Percentiles rank a stretch among this genome's conserved stretches.
These are phyloP conservation scores for Cardamine resedifolia DNA, from an alignment of 345 rosid species.

Conservation along the genomic window DNA sequence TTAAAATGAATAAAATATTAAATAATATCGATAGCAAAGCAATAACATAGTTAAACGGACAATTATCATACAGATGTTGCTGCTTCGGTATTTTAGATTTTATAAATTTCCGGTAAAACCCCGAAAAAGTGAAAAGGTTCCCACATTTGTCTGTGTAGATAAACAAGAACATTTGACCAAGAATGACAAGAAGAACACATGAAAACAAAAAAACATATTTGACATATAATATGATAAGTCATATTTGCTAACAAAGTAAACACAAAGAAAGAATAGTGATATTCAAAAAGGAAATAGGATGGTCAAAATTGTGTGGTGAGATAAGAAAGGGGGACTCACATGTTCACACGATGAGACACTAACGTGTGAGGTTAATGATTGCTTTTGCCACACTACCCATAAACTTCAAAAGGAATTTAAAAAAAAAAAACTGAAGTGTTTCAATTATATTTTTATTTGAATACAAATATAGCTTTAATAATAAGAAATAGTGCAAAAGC, in stretches of 20 bases:
- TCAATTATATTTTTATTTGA: slow-evolving; percentile 8
- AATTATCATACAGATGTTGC: background rate
- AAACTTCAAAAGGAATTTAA: slow-evolving; percentile 14
- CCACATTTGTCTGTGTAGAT: slow-evolving; percentile 18
- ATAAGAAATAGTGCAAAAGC: slow-evolving; percentile 31
- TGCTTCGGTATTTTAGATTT: background rate
- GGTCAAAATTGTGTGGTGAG: slow-evolving; percentile 41
- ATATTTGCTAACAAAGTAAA: background rate
- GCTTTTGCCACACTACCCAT: slow-evolving; percentile 34
- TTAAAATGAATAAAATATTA: background rate
- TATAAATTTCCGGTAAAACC: slow-evolving; percentile 15
- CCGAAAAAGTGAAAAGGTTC: slow-evolving; percentile 32
- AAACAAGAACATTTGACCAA: slow-evolving; percentile 34
- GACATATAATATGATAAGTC: slow-evolving; percentile 22
- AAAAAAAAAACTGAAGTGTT: background rate
- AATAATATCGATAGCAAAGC: background rate
- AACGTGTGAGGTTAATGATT: slow-evolving; percentile 43
- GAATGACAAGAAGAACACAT: slow-evolving; percentile 26
- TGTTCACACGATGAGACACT: slow-evolving; percentile 43
- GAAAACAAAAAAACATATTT: slow-evolving; percentile 23
- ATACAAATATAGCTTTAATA: slow-evolving; percentile 29
- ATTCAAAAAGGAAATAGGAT: slow-evolving; percentile 38
- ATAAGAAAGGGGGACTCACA: slow-evolving; percentile 38
- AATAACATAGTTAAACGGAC: background rate
- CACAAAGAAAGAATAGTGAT: slow-evolving; percentile 3